Evolutionary conservation across 768 basidiomycete species (phyloP).

Genomic region (Mycena alexandri): DNA sequence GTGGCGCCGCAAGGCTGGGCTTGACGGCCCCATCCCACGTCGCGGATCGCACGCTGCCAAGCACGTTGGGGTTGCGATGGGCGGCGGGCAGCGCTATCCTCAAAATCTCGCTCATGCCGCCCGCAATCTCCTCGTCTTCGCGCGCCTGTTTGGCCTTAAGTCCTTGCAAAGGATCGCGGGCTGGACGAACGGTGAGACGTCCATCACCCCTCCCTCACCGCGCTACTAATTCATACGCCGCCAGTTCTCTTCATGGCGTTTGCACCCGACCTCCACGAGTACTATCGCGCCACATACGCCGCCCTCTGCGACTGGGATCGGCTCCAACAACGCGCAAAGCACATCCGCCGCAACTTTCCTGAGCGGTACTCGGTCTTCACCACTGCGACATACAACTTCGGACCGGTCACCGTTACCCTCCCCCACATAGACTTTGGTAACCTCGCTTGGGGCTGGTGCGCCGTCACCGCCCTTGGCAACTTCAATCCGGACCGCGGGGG

Average conservation of each 20-base stretch:
- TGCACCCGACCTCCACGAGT: background rate
- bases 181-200: constrained; percentile 5
- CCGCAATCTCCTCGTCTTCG: too few relatives aligned
- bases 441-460: constrained; percentile 5
- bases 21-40: background rate
- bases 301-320: too few relatives aligned
- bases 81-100: too few relatives aligned
- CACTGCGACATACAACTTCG: constrained; percentile 4
- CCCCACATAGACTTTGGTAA: constrained; percentile 3
- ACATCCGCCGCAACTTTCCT: background rate
- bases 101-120: too few relatives aligned
- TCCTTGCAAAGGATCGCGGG: constrained; percentile 2
- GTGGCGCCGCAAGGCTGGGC: background rate
- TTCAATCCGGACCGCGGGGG: constrained; percentile 5
- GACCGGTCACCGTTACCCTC: background rate
- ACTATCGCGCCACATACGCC: too few relatives aligned
- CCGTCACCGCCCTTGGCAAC: background rate
- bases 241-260: background rate
- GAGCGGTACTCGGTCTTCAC: background rate
- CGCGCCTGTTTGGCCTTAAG: background rate
- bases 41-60: too few relatives aligned
- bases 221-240: background rate
- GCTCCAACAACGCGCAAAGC: background rate
- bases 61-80: too few relatives aligned
- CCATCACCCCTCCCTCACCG: background rate